A percentile compares a stretch with the other conserved stretches of the same genome.
Evolutionary conservation across 768 basidiomycete species (phyloP).

Genomic region (Crepidotus variabilis): DNA sequence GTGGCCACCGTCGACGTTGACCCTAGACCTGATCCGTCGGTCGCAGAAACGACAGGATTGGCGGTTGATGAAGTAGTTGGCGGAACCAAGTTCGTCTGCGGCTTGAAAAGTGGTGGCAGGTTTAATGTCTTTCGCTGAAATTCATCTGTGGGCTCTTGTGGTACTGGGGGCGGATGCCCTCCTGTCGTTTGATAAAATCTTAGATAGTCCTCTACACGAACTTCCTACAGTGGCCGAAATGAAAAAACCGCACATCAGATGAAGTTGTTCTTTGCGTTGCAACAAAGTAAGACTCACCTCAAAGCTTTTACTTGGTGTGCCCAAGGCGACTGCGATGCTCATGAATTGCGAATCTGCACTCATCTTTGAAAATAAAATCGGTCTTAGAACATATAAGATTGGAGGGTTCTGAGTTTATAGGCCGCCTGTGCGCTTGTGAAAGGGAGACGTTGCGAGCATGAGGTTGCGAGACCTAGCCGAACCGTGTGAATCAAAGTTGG

Average conservation of each 20-base stretch:
- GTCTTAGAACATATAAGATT: background rate
- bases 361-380: background rate
- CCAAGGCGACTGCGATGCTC: constrained; percentile 20
- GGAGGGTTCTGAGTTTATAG: no score
- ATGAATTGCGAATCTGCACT: constrained; percentile 19
- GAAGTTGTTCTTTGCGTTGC: background rate
- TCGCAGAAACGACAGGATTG: background rate
- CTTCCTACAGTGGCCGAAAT: constrained; percentile 38
- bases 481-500: no score
- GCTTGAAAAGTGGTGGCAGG: constrained; percentile 50
- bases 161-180: constrained; percentile 43
- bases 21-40: background rate
- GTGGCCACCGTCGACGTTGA: background rate
- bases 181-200: constrained; percentile 43
- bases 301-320: constrained; percentile 23
- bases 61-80: background rate
- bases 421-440: no score
- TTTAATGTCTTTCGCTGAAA: constrained; percentile 39
- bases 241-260: background rate
- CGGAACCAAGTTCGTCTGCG: constrained; percentile 18
- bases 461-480: no score
- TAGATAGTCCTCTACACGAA: constrained; percentile 52
- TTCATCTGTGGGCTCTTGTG: constrained; percentile 41
- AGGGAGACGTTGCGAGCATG: no score
- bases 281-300: constrained; percentile 19